Conservation (phyloP, 305 asterid genomes). For the Rubia tinctorum region DNA sequence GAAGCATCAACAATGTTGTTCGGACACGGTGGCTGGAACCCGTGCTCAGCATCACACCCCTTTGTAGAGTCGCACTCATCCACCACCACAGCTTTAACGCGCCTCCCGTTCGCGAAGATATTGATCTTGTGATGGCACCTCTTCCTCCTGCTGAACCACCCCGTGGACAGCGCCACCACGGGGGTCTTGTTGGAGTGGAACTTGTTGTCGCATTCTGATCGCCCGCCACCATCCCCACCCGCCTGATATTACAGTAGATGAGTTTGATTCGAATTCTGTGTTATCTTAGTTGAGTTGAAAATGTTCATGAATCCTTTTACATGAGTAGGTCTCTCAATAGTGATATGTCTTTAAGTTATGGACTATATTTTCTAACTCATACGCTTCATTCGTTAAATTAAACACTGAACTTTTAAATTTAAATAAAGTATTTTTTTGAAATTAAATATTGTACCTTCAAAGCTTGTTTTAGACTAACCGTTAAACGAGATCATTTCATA, state of each 20-base stretch:
- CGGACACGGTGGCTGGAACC: constrained; percentile 27
- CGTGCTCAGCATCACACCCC: constrained; percentile 30
- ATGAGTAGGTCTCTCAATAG: no score
- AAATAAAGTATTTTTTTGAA: no score
- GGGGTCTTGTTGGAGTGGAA: constrained; percentile 25
- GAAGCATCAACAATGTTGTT: constrained; percentile 32
- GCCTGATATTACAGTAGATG: constrained; percentile 1
- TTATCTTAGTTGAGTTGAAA: no score
- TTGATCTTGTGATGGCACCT: constrained; percentile 25
- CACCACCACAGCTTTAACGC: constrained; percentile 31
- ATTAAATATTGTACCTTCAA: no score
- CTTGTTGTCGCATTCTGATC: constrained; percentile 23
- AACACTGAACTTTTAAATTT: no score
- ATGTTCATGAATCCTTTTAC: no score
- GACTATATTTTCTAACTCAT: no score
- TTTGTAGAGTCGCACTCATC: constrained; percentile 28
- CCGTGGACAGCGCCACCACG: constrained; percentile 32
- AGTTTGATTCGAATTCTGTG: no score
- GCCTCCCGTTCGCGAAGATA: constrained; percentile 23
- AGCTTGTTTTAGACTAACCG: no score
- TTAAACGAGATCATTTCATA: no score
- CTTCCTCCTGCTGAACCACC: constrained; percentile 26
- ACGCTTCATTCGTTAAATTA: no score
- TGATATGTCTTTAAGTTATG: no score
- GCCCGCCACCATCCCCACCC: constrained; percentile 28